Base-by-base conservation (phyloP, 805 yeast genomes). In the Groenewaldozyma tartarivorans region DNA sequence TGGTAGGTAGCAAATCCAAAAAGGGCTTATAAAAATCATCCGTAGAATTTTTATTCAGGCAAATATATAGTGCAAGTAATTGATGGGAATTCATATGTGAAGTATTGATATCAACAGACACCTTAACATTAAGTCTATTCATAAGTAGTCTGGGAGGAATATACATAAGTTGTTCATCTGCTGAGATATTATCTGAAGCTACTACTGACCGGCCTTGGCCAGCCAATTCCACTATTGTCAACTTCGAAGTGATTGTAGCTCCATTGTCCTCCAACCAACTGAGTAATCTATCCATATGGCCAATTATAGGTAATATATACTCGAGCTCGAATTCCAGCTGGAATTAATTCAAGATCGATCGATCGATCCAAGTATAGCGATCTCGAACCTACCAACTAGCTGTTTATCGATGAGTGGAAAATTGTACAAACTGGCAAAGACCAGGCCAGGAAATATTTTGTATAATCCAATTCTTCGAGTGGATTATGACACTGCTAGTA, bases 191-290 rank as follows among this genome's bases (percentile, higher is more conserved):
- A 0, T 54, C 53, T 2, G 17, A 42, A 17, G 80, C 69, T 49
- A 69, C 62, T 20, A 85, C 68, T 42, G 85, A 83, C 55, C 87
- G 69, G 15, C 95, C 95, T 13, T 74, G 63, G 6, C 59, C 63
- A 1, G 51, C 49, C 9, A 69, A 62, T 22, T 72, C 69, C 9
- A 50, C 54, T 5, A 79, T 68, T 2, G 50, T 50, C 11, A 61
- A 32, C 26, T 45, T 46, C 1, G 44, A 39, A 11, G 62, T 53
- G 29, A 60, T 36, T 13, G 11, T 4, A 3, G 52, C 48, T 5
- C 37, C 41, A 19, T 29, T 43, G 11, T 31, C 33, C 3, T 21
- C 15, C 18, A 48, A 35, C 52, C 52, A 48, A 15, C 16, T 16
- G 9, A 17, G 15, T 26, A 43, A 34, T 26, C 20, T n/a, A 6